Conservation (phyloP, 768 basidiomycete species). For the Auricularia heimuer region DNA sequence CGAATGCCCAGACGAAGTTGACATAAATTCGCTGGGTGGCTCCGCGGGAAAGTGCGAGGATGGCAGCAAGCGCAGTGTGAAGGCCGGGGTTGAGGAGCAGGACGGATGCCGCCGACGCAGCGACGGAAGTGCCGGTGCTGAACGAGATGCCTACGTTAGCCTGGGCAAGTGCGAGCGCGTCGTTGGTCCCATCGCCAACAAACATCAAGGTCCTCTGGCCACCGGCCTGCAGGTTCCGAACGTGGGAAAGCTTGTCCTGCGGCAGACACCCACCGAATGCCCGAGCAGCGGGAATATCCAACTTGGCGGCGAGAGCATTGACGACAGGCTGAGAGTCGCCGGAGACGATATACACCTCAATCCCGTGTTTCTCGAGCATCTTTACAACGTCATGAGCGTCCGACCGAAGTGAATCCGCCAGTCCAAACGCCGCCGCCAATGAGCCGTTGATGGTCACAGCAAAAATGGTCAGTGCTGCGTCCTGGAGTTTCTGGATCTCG, state of each 20-base stretch:
- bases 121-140: not conserved
- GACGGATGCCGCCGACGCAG: not conserved
- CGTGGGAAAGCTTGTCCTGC: not conserved
- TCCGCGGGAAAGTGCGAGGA: not conserved
- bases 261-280: not conserved
- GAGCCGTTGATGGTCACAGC: constrained; percentile 5
- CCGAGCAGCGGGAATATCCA: not conserved
- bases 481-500: constrained; percentile 11
- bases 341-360: constrained; percentile 2
- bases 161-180: constrained; percentile 7
- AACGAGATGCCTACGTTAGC: constrained; percentile 3
- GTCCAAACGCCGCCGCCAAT: constrained; percentile 7
- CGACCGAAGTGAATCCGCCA: constrained; percentile 5
- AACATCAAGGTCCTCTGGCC: constrained; percentile 2
- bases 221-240: not conserved
- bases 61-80: not conserved
- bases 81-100: not conserved
- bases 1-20: constrained; percentile 1
- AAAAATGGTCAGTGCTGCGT: constrained; percentile 6
- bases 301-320: not conserved
- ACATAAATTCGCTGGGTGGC: not conserved
- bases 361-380: not conserved
- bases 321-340: not conserved
- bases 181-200: constrained; percentile 9
- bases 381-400: constrained; percentile 2